Evolutionary conservation across 495 filamentous ascomycete species (phyloP).

Genomic region (Penicillium silybi): DNA sequence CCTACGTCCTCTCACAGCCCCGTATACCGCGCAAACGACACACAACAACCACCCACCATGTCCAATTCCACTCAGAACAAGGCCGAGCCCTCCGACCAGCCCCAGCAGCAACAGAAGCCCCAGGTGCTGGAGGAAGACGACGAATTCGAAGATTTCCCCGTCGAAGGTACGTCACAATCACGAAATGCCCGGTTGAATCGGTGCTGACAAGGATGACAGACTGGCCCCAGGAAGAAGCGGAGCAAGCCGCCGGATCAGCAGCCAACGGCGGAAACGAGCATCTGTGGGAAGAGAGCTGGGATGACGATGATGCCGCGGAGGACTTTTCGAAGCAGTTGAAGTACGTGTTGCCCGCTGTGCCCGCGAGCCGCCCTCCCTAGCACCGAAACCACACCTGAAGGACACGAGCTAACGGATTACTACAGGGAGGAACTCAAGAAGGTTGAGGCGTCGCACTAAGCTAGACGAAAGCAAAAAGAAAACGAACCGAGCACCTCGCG

Average conservation of each 20-base stretch:
- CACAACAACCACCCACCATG: slow-evolving; percentile 27
- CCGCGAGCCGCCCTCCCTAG: not conserved
- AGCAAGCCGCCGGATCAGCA: slow-evolving; percentile 56
- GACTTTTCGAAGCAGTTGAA: slow-evolving; percentile 95
- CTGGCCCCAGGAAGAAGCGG: slow-evolving; percentile 82
- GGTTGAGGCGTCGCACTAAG: slow-evolving; percentile 58
- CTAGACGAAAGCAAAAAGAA: slow-evolving; percentile 3
- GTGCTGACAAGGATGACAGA: slow-evolving; percentile 47
- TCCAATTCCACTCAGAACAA: slow-evolving; percentile 41
- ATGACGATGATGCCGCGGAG: slow-evolving; percentile 95
- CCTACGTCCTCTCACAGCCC: slow-evolving; percentile 2
- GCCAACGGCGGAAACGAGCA: slow-evolving; percentile 60
- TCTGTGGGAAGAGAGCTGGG: slow-evolving; percentile 99
- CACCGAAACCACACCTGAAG: not conserved
- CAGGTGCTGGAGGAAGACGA: slow-evolving; percentile 90
- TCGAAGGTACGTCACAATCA: slow-evolving; percentile 67
- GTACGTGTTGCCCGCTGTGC: slow-evolving; percentile 45
- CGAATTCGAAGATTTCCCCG: slow-evolving; percentile 98
- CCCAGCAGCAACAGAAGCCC: slow-evolving; percentile 50
- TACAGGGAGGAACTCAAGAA: slow-evolving; percentile 93
- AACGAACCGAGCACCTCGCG: not conserved
- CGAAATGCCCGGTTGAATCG: no score
- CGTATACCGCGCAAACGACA: slow-evolving; percentile 22
- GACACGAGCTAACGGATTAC: not conserved
- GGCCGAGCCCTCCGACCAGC: slow-evolving; percentile 38